A percentile compares a stretch with the other conserved stretches of the same genome.
These are phyloP conservation scores for Leccinum angustisporum DNA, from an alignment of 1,284 basidiomycete genomes.

Conservation along the genomic window DNA sequence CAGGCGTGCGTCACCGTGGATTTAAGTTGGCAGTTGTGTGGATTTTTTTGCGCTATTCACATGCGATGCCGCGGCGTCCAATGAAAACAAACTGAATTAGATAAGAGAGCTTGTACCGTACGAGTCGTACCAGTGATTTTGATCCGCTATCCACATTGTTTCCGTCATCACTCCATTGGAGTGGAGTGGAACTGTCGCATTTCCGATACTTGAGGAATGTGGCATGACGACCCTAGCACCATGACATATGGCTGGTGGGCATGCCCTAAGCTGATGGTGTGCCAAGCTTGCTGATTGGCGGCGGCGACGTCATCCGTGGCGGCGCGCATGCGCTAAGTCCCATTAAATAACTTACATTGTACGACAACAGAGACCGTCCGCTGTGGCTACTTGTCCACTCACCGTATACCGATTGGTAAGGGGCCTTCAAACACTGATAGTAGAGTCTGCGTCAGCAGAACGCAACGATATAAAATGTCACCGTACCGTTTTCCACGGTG, in stretches of 20 bases:
- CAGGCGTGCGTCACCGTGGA: constrained; percentile 39
- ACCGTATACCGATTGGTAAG: no score
- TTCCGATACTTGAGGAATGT: background rate
- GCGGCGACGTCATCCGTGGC: no score
- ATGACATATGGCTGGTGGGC: constrained; percentile 9
- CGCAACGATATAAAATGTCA: no score
- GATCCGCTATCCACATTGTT: background rate
- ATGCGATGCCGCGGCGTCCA: no score
- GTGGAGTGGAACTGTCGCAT: constrained; percentile 9
- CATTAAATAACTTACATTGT: no score
- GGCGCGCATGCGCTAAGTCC: no score
- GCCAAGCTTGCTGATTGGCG: no score
- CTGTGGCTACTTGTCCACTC: no score
- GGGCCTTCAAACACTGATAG: no score
- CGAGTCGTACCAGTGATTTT: background rate
- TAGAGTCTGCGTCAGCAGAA: no score
- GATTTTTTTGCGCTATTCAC: background rate
- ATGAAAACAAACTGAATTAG: background rate
- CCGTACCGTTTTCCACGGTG: no score
- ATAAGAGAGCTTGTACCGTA: background rate
- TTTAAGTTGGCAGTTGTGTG: constrained; percentile 33
- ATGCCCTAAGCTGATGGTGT: background rate
- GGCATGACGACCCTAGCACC: constrained; percentile 5
- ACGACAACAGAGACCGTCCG: no score
- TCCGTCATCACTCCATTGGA: background rate